These are phyloP conservation scores for Torulaspora globosa DNA, from an alignment of 1,139 yeast genomes.

Conservation along the genomic window DNA sequence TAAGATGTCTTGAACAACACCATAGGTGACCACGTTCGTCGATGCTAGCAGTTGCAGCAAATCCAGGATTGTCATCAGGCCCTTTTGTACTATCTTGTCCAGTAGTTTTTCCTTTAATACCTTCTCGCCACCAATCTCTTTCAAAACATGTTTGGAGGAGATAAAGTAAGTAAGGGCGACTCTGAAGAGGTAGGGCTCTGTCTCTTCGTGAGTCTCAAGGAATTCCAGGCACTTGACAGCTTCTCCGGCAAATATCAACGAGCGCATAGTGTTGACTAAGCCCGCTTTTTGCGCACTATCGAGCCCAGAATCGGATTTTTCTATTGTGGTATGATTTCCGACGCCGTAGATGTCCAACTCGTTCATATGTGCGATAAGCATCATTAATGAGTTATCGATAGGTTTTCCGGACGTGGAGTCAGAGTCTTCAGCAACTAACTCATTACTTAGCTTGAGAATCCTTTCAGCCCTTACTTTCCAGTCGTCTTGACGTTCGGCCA, in stretches of 20 bases:
- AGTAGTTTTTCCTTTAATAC: conserved; percentile 47
- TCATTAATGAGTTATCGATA: conserved; percentile 57
- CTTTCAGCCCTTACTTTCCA: conserved; percentile 67
- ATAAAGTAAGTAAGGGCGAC: conserved; percentile 63
- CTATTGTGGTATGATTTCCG: conserved; percentile 44
- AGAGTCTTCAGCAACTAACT: conserved; percentile 17
- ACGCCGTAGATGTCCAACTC: conserved; percentile 39
- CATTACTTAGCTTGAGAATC: conserved; percentile 45
- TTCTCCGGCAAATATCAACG: conserved; percentile 57
- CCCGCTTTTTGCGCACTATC: conserved; percentile 23
- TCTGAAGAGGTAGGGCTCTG: conserved; percentile 61
- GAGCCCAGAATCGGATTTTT: conserved; percentile 33
- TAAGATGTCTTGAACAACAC: conserved; percentile 66
- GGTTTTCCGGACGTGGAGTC: conserved; percentile 13
- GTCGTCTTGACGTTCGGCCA: conserved; percentile 36
- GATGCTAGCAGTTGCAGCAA: conserved; percentile 63
- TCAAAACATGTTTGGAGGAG: conserved; percentile 52
- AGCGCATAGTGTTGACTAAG: conserved; percentile 63
- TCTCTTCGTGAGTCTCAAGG: conserved; percentile 55
- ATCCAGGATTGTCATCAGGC: conserved; percentile 70
- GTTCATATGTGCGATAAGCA: conserved; percentile 64
- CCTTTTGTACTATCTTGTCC: conserved; percentile 48
- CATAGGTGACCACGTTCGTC: conserved; percentile 66
- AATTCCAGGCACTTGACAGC: conserved; percentile 54
- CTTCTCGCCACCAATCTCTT: conserved; percentile 51